Percentiles rank a stretch among this genome's conserved stretches.
phyloP scores from a whole-genome alignment of 2,329 filamentous ascomycete genomes.

The Trichoderma hamatum region DNA sequence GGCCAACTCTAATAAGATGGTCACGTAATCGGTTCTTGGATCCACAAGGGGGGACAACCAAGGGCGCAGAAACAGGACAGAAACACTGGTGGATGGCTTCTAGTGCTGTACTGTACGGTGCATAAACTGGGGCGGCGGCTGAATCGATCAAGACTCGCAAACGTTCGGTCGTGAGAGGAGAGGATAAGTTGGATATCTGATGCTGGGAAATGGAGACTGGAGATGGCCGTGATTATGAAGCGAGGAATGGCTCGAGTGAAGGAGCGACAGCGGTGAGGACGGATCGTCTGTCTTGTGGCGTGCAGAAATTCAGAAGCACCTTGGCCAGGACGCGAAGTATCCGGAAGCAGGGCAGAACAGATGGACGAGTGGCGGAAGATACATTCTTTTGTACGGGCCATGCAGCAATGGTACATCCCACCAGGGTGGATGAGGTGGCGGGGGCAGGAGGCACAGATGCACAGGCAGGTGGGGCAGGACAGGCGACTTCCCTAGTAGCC shows the following conservation, averaged over 20 bases:
- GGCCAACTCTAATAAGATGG: constrained; percentile 12
- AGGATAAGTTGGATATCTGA: neutral
- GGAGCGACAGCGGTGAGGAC: constrained; percentile 20
- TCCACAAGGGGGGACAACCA: neutral
- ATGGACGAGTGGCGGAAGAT: constrained; percentile 6
- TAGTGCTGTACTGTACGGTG: neutral
- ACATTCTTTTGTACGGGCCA: constrained; percentile 3
- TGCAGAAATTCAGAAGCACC: constrained; percentile 10
- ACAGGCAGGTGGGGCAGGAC: constrained; percentile 5
- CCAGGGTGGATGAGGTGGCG: constrained; percentile 16
- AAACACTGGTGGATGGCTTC: neutral
- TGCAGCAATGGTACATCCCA: constrained; percentile 2
- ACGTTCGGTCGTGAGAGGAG: neutral
- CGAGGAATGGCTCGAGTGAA: constrained; percentile 7
- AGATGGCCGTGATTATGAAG: neutral
- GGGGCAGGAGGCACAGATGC: constrained; percentile 17
- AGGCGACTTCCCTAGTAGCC: constrained; percentile 2
- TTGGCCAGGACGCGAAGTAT: constrained; percentile 9
- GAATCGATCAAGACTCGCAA: neutral
- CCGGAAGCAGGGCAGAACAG: constrained; percentile 6
- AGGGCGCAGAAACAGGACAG: neutral
- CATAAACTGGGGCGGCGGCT: neutral
- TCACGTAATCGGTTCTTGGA: constrained; percentile 19
- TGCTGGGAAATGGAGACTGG: neutral
- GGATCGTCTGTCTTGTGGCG: constrained; percentile 22